Conservation (phyloP, 257 asterid genomes). For the Euphrasia confusa region DNA sequence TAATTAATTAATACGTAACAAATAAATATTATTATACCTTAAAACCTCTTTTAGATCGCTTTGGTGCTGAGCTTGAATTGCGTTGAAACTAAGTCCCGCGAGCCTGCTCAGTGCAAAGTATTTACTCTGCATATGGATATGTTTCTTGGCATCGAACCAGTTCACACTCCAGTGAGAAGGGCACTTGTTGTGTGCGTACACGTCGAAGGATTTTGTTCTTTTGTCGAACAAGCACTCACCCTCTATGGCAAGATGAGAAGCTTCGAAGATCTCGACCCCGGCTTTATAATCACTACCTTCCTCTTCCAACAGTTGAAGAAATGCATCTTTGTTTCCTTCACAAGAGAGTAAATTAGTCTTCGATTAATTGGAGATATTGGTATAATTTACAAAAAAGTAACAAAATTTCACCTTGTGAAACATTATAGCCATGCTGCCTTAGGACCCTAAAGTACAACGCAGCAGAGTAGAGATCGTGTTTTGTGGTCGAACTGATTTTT, state of each 20-base stretch:
- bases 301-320: constrained; percentile 25
- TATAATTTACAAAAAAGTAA: background rate
- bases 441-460: constrained; percentile 42
- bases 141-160: constrained; percentile 47
- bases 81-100: constrained; percentile 57
- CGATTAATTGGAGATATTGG: background rate
- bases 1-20: too few relatives aligned
- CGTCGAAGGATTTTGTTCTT: constrained; percentile 9
- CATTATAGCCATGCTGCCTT: constrained; percentile 49
- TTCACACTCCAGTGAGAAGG: constrained; percentile 42
- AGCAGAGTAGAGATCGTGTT: constrained; percentile 28
- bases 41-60: constrained; percentile 44
- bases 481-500: background rate
- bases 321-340: constrained; percentile 30
- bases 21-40: constrained; percentile 25
- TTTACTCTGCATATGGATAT: constrained; percentile 16
- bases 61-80: constrained; percentile 50
- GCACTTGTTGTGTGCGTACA: constrained; percentile 9
- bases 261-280: constrained; percentile 41
- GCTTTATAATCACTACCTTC: constrained; percentile 25
- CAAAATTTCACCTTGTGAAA: constrained; percentile 39
- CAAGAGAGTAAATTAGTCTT: constrained; percentile 3
- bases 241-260: constrained; percentile 40
- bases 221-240: constrained; percentile 28
- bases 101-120: constrained; percentile 26